Evolutionary conservation across 2,329 filamentous ascomycete genomes (phyloP), one percentile per base, ranked within the genome.

Genomic region (Pseudopyricularia javanii): DNA sequence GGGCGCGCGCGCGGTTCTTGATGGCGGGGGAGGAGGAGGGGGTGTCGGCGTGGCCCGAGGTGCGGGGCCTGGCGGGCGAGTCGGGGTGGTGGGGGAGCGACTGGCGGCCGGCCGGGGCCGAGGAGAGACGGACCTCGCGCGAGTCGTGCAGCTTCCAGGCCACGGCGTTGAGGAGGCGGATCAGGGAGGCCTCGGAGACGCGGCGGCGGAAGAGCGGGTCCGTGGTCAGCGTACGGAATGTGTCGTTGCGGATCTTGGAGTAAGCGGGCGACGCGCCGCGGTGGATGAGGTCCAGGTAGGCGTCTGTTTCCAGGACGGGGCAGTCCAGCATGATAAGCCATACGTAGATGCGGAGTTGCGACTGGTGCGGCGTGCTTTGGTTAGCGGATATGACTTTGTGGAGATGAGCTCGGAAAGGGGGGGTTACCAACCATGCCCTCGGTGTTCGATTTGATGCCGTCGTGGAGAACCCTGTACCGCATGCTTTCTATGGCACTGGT

Each of bases 241-340:
- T 96, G 68, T 98, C 93, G 69, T 98, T 96, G 66, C 91, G 88
- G 64, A 98, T 98, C 72, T 98, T 98, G 62, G 88, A 83, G 71
- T 98, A 95, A 47, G 90, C 91, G 1, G 91, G 91, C 3, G 91
- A 97, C 24, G 91, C 87, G 57, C 93, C 91, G 57, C 93, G 88
- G 64, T 95, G 90, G 58, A 98, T 86, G 47, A 97, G 85, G 54
- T 81, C 79, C 58, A 97, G 86, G 66, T 98, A 98, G 56, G 85
- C 78, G 61, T 95, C 88, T 54, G 93, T 95, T 47, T 84, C 79
- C 57, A 96, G 74, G 45, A 95, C 82, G 7, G 89, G 84, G 32
- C 91, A 85, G 64, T 95, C 88, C 60, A 98, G 85, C 12, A 98
- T 80, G 59, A 95, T 88, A 40, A 97, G 79, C 93, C 93, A 98